These are phyloP conservation scores for Verticillium nubilum DNA, from an alignment of 2,329 filamentous ascomycete genomes.

Conservation along the genomic window DNA sequence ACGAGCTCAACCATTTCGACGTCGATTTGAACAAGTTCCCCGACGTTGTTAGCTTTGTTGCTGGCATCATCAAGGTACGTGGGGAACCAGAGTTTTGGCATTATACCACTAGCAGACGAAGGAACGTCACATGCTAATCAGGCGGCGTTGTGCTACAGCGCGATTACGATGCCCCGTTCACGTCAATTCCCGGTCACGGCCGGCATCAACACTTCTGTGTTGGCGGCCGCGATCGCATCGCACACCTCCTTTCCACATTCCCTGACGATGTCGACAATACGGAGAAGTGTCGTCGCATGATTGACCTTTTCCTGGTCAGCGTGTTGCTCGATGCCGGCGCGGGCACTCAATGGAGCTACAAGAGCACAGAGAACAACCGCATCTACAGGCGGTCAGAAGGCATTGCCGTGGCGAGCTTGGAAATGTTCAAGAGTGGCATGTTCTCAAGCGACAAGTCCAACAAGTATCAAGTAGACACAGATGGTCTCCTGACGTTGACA, in stretches of 20 bases:
- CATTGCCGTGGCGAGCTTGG: slow-evolving; percentile 67
- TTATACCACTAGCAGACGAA: not conserved
- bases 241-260: slow-evolving; percentile 66
- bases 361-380: slow-evolving; percentile 80
- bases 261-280: slow-evolving; percentile 62
- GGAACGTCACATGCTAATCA: not conserved
- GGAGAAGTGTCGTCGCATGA: slow-evolving; percentile 68
- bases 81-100: not conserved
- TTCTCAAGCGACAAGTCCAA: slow-evolving; percentile 81
- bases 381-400: slow-evolving; percentile 83
- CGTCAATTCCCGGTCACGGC: slow-evolving; percentile 75
- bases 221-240: slow-evolving; percentile 69
- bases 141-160: slow-evolving; percentile 27
- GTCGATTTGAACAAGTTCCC: slow-evolving; percentile 81
- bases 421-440: slow-evolving; percentile 91
- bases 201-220: slow-evolving; percentile 80
- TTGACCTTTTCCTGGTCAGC: slow-evolving; percentile 75
- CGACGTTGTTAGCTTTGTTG: slow-evolving; percentile 79
- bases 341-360: slow-evolving; percentile 87
- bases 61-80: slow-evolving; percentile 88
- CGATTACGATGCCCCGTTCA: slow-evolving; percentile 51
- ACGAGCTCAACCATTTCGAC: slow-evolving; percentile 79
- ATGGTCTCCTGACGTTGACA: slow-evolving; percentile 69
- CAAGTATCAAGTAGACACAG: slow-evolving; percentile 85
- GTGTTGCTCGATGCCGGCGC: slow-evolving; percentile 84